Evolutionary conservation across 495 filamentous ascomycete genomes (phyloP), one percentile per base, ranked within the genome.

Genomic region (Podospora pseudoanserina): DNA sequence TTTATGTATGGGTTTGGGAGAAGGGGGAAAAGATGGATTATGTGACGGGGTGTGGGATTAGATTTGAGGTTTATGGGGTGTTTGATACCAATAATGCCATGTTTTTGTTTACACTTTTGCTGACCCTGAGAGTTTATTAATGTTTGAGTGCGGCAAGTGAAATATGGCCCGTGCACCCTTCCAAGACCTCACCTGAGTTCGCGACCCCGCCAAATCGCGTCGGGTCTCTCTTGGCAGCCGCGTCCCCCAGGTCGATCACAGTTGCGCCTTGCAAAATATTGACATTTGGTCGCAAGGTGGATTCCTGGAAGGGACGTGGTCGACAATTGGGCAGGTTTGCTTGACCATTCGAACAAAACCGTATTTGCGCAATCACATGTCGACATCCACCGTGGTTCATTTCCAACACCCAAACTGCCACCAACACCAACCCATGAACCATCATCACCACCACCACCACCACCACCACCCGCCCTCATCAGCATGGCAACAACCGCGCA

Each of bases 151-250:
- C 18, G 15, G 30, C 7, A 49, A 49, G 39, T 13, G 15, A 49
- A 11, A 49, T 49, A 16, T 49, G 39, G 39, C 15, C 39, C 15
- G 39, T 49, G 39, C 39, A 49, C 39, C 15, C 0, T 13, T 5
- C 13, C 39, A 49, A 49, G 39, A 23, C 7, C 67, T 65, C 59
- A 68, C 63, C 49, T 69, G 68, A 66, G 62, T 34, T 53, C 44
- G 56, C 67, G 60, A 64, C 64, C 39, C 65, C 28, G 54, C 55
- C 53, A 56, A 26, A 67, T 55, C 68, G 65, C 65, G 56, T 67
- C 55, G 20, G 34, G 6, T 32, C 5, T 54, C 55, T 20, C 60
- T 63, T 62, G 60, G 64, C 68, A 66, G 54, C 68, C 67, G 67
- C 67, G 67, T 65, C 27, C 30, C 30, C 18, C 23, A 39, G 19